Conservation (phyloP, 2,329 filamentous ascomycete species). For the Cladobotryum mycophilum region DNA sequence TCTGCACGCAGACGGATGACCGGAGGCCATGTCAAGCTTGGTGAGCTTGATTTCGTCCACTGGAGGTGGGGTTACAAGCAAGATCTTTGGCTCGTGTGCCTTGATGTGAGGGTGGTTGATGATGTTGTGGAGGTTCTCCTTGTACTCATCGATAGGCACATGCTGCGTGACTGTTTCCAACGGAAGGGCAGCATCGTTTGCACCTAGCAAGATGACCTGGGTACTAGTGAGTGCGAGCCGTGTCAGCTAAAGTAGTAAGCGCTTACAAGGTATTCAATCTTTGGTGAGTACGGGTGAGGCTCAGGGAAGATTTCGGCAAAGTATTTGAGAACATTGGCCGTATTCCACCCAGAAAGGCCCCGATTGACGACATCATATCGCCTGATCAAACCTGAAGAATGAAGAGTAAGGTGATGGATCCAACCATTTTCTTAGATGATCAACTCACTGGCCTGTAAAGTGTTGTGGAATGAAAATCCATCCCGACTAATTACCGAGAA, state of each 20-base stretch:
- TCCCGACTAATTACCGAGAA: conserved; percentile 51
- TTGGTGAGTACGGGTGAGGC: conserved; percentile 49
- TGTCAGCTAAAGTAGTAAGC: conserved; percentile 11
- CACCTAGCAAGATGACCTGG: conserved; percentile 75
- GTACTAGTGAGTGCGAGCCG: background rate
- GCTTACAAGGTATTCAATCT: conserved; percentile 61
- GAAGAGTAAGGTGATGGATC: background rate
- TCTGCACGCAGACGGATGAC: conserved; percentile 38
- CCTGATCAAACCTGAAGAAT: conserved; percentile 59
- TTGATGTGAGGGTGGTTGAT: conserved; percentile 63
- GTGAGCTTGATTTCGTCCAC: conserved; percentile 67
- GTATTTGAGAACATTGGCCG: conserved; percentile 62
- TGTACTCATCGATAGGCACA: conserved; percentile 70
- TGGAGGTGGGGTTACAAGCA: conserved; percentile 78
- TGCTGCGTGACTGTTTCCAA: conserved; percentile 61
- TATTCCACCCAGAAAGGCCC: conserved; percentile 82
- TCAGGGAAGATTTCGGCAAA: conserved; percentile 66
- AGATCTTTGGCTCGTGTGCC: conserved; percentile 64
- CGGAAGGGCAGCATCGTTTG: conserved; percentile 77
- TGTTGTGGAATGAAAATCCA: conserved; percentile 70
- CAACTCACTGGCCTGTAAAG: conserved; percentile 59
- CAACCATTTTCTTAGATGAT: background rate
- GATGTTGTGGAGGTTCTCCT: conserved; percentile 64
- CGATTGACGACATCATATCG: conserved; percentile 82
- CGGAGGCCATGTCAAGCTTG: conserved; percentile 40